Evolutionary conservation across 208 protist genomes (phyloP).

Genomic region (Leishmania arabica): DNA sequence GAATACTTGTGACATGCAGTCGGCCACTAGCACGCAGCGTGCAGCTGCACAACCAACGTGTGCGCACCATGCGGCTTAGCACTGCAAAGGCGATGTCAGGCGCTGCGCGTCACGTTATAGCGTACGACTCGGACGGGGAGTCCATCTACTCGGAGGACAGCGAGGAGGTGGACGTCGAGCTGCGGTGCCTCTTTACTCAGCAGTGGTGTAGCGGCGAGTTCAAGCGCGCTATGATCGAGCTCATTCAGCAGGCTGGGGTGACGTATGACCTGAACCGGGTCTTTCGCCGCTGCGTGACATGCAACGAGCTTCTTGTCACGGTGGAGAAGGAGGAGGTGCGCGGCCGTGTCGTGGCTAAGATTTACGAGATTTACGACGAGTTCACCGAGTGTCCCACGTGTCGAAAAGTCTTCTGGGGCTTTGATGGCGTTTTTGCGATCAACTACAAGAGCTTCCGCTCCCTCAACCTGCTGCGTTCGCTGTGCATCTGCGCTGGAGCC

Average conservation of each 20-base stretch:
- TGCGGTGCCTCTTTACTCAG: conserved; percentile 35
- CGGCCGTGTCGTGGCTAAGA: conserved; percentile 49
- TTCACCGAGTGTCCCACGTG: conserved; percentile 77
- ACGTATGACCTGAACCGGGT: conserved; percentile 41
- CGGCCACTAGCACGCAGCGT: conserved; percentile 35
- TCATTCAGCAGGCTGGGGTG: conserved; percentile 42
- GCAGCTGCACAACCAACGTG: conserved; percentile 43
- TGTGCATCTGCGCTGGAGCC: conserved; percentile 43
- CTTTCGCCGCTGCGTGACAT: conserved; percentile 72
- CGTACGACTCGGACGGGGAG: conserved; percentile 80
- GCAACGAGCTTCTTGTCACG: conserved; percentile 55
- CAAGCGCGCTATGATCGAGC: conserved; percentile 38
- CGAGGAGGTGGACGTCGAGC: conserved; percentile 32
- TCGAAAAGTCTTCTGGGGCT: conserved; percentile 81
- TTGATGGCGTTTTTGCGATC: conserved; percentile 59
- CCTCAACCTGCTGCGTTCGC: conserved; percentile 48
- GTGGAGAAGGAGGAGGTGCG: conserved; percentile 45
- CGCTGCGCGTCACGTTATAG: conserved; percentile 36
- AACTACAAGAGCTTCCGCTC: conserved; percentile 84
- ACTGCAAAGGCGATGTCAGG: not conserved
- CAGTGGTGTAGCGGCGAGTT: conserved; percentile 56
- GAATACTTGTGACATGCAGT: conserved; percentile 57
- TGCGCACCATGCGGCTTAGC: conserved; percentile 9
- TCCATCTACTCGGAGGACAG: conserved; percentile 56
- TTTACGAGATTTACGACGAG: conserved; percentile 67